Evolutionary conservation across 805 yeast genomes (phyloP), one percentile per base, ranked within the genome.

Genomic region (Starmera caribaea): DNA sequence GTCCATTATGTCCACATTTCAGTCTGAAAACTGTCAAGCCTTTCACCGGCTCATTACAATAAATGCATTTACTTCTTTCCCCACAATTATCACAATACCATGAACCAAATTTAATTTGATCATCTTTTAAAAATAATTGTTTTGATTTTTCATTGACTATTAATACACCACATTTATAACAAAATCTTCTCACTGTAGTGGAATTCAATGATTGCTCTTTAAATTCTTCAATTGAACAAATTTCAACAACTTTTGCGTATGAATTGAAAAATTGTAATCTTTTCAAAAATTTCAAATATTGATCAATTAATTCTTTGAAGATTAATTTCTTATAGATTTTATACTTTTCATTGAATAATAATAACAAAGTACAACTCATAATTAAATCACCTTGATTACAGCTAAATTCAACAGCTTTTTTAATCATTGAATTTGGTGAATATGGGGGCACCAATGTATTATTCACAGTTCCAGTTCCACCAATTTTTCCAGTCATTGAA

Each of bases 11-110:
- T 0, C 96, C 97, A 64, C 97, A 90, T 21, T 65, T 71, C 38
- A 82, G 56, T 44, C 66, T 62, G 44, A 64, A 71, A 13, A 83
- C 73, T 13, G 79, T 70, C 41, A 83, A 65, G 1, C 94, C 94
- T 47, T 73, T 75, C 50, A 89, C 67, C 1, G 95, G 86, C 52
- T 74, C 81, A 45, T 80, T 71, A 58, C 97, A 89, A 44, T 79
- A 74, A 24, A 79, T 69, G 58, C 97, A 89, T 27, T 41, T 47
- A 30, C 45, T 44, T 38, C 47, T 45, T 8, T 38, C 40, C n/a
- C 77, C 71, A 57, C 97, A 89, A 16, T 66, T 68, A 39, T 78
- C 86, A 61, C 97, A 89, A 57, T 80, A 84, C 95, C 96, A 88
- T 49, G 71, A 79, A 1, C 94, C 95, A 50, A 76, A 74, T 30